These are phyloP conservation scores for Ascochyta lentis DNA, from an alignment of 2,329 filamentous ascomycete species.

Conservation along the genomic window DNA sequence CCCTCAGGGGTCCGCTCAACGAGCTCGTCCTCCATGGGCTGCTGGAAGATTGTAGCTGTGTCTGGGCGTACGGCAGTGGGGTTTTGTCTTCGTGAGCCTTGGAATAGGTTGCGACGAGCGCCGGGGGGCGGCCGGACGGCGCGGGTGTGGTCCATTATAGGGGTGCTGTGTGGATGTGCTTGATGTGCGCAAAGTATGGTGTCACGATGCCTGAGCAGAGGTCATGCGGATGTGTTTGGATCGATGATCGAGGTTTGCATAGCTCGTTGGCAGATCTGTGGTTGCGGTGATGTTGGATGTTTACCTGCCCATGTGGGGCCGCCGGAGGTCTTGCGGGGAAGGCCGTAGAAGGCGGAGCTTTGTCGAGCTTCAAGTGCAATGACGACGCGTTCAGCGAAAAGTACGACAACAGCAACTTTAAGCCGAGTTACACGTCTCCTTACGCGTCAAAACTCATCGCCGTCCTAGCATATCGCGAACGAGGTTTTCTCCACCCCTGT, in stretches of 20 bases:
- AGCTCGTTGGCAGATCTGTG: not conserved
- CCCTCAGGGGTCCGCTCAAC: constrained; percentile 59
- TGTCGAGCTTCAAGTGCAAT: constrained; percentile 7
- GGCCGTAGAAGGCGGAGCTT: constrained; percentile 22
- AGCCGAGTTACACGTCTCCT: not conserved
- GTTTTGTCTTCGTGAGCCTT: constrained; percentile 33
- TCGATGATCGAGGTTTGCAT: not conserved
- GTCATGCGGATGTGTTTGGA: not conserved
- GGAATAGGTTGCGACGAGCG: constrained; percentile 42
- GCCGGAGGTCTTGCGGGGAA: constrained; percentile 23
- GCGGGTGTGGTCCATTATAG: constrained; percentile 24
- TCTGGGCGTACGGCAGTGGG: constrained; percentile 30
- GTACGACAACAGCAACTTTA: not conserved
- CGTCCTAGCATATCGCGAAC: not conserved
- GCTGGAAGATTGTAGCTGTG: constrained; percentile 27
- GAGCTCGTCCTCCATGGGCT: constrained; percentile 51
- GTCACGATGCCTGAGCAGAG: not conserved
- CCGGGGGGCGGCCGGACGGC: constrained; percentile 35
- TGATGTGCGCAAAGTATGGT: not conserved
- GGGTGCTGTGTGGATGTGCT: not conserved
- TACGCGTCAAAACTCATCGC: not conserved
- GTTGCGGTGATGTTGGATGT: constrained; percentile 13
- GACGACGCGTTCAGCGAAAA: not conserved
- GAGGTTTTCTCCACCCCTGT: not conserved
- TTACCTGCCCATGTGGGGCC: constrained; percentile 18